These are phyloP conservation scores for Pythium rhizo-oryzae DNA, from an alignment of 352 stramenopile species.

Conservation along the genomic window DNA sequence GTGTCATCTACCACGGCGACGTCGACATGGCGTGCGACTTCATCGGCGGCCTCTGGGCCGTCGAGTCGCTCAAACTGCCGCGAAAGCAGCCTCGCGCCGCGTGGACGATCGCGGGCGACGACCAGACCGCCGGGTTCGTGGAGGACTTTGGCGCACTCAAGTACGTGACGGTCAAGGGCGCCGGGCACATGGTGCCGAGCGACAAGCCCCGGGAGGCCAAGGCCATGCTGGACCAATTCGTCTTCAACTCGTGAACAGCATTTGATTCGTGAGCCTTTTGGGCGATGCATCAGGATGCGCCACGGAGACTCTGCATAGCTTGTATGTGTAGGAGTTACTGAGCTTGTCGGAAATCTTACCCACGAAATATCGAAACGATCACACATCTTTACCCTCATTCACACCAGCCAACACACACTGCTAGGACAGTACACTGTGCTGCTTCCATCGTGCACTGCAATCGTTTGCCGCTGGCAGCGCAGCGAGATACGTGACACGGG, in stretches of 20 bases:
- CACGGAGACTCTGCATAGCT: too few species aligned
- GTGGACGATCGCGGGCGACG: conserved; percentile 40
- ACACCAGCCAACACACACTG: too few species aligned
- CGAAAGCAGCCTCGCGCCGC: conserved; percentile 35
- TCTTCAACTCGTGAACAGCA: conserved; percentile 38
- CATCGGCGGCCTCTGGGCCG: conserved; percentile 37
- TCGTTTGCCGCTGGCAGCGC: too few species aligned
- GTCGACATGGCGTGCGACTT: conserved; percentile 64
- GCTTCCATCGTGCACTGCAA: too few species aligned
- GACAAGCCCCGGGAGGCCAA: conserved; percentile 59
- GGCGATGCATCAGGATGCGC: neutral
- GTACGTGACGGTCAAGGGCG: conserved; percentile 10
- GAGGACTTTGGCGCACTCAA: conserved; percentile 60
- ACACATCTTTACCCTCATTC: too few species aligned
- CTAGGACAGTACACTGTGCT: too few species aligned
- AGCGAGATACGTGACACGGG: too few species aligned
- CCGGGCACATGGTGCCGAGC: neutral
- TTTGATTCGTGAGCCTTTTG: too few species aligned
- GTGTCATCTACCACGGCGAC: conserved; percentile 72
- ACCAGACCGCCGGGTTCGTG: conserved; percentile 83
- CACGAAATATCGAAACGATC: conserved; percentile 24
- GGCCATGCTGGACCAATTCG: conserved; percentile 64
- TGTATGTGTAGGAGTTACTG: too few species aligned
- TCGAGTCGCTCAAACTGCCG: conserved; percentile 40
- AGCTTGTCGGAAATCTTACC: conserved; percentile 36